phyloP scores from a whole-genome alignment of 2,329 filamentous ascomycete genomes.

The Hyphodiscus sp. region DNA sequence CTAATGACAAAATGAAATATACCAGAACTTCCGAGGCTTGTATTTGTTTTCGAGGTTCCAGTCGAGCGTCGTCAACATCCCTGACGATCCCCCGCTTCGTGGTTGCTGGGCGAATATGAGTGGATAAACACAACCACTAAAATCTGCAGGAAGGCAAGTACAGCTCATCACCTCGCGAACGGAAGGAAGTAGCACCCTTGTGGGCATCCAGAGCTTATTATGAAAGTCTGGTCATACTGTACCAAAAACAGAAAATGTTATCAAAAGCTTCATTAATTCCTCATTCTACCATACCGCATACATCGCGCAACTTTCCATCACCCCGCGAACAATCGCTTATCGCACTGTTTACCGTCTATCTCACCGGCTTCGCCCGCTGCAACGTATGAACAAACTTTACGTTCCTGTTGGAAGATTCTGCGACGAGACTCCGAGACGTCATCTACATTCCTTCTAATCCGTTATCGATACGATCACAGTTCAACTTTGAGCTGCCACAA shows the following conservation, averaged over 20 bases:
- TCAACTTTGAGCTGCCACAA: conserved; percentile 1
- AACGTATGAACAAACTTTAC: not conserved
- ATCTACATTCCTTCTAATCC: not conserved
- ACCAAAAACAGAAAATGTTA: not conserved
- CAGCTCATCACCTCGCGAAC: conserved; percentile 7
- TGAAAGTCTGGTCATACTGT: not conserved
- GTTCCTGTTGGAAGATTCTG: not conserved
- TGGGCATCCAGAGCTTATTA: not conserved
- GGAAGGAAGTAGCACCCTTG: conserved; percentile 1
- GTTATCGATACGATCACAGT: not conserved
- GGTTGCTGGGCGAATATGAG: not conserved
- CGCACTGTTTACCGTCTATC: conserved; percentile 1
- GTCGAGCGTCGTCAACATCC: not conserved
- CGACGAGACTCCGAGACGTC: not conserved
- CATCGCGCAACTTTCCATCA: not conserved
- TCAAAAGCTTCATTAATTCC: conserved; percentile 5
- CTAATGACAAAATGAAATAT: no score
- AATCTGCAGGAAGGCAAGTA: conserved; percentile 3
- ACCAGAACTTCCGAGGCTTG: no score
- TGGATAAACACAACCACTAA: not conserved
- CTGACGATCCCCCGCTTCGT: not conserved
- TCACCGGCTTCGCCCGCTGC: not conserved
- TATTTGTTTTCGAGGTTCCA: not conserved
- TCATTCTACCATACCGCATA: not conserved
- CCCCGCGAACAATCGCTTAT: conserved; percentile 4